Percentiles rank a stretch among this genome's conserved stretches.
These are phyloP conservation scores for Cylindrotheca fusiformis DNA, from an alignment of 108 stramenopile species.

Conservation along the genomic window DNA sequence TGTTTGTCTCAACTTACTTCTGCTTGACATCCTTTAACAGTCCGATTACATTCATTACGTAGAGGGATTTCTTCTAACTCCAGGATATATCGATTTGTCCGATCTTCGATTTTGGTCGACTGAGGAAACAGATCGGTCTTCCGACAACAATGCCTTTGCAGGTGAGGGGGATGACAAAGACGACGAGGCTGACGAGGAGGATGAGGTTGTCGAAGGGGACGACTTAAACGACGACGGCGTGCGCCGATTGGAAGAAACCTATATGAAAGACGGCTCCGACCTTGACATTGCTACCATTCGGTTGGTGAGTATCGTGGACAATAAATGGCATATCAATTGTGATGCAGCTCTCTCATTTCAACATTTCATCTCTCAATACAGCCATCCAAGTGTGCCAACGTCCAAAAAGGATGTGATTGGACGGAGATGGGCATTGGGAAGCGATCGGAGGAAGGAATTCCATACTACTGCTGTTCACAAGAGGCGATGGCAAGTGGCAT, in stretches of 20 bases:
- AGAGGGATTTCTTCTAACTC: conserved; percentile 72
- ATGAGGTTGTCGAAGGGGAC: conserved; percentile 27
- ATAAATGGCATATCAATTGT: conserved; percentile 5
- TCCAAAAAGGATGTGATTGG: conserved; percentile 76
- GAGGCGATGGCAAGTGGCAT: conserved; percentile 68
- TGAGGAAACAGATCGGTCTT: conserved; percentile 7
- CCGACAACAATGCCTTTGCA: conserved; percentile 16
- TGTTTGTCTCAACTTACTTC: too few species aligned
- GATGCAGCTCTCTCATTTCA: conserved; percentile 1
- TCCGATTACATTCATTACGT: conserved; percentile 64
- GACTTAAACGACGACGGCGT: conserved; percentile 26
- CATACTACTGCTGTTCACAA: conserved; percentile 77
- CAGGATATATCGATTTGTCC: conserved; percentile 76
- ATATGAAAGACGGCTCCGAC: conserved; percentile 24
- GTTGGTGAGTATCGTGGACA: conserved; percentile 14
- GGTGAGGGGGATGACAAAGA: not conserved
- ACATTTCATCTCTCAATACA: conserved; percentile 2
- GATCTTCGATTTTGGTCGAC: conserved; percentile 41
- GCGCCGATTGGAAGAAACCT: conserved; percentile 10
- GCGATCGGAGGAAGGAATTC: conserved; percentile 32
- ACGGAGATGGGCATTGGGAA: conserved; percentile 71
- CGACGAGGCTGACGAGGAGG: conserved; percentile 25
- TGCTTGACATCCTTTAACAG: not conserved
- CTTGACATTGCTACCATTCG: conserved; percentile 32
- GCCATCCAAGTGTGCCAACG: conserved; percentile 68